Evolutionary conservation across 2,329 filamentous ascomycete genomes (phyloP), one percentile per base, ranked within the genome.

Genomic region (Penicillium griseofulvum): DNA sequence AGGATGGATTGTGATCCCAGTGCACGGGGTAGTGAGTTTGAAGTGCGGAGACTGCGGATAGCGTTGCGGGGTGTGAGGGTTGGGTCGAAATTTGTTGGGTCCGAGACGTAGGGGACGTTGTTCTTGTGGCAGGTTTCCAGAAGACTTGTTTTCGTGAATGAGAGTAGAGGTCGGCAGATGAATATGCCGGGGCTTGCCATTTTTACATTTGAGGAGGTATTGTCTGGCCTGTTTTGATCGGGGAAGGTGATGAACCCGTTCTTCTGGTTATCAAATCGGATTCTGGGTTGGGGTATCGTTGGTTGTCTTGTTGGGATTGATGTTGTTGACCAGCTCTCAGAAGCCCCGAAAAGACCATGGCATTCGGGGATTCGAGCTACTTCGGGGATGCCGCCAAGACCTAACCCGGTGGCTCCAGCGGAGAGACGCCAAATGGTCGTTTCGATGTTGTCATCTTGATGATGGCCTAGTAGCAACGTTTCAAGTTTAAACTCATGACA

Each of bases 371-470:
- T 91, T 42, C 83, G 82, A 28, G 82, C 79, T 17, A 82, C 78
- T 3, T 77, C 65, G 10, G 80, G 81, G 65, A 96, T 94, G 4
- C 89, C 91, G 16, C 80, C 77, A 29, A 96, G 76, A 0, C 90
- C 91, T n/a, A 81, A 77, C n/a, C 83, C 83, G 2, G 82, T 77
- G 65, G 90, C 88, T 0, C 87, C 86, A 3, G 79, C 78, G 9
- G 87, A 73, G 34, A 97, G 73, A 39, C 94, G 83, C 86, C 91
- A 89, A 46, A 97, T 74, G 4, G 95, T 81, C 0, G 92, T 97
- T 75, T 99, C 94, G 53, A 91, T 88, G 68, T 94, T 90, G 66
- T 99, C 94, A 66, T 97, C 92, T 58, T 83, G 79, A 70, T 99
- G 94, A 69, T 99, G 94, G 4, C 87, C 94, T 28, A 95, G 77